phyloP scores from a whole-genome alignment of 345 rosid genomes.

The Erysimum cheiranthoides region DNA sequence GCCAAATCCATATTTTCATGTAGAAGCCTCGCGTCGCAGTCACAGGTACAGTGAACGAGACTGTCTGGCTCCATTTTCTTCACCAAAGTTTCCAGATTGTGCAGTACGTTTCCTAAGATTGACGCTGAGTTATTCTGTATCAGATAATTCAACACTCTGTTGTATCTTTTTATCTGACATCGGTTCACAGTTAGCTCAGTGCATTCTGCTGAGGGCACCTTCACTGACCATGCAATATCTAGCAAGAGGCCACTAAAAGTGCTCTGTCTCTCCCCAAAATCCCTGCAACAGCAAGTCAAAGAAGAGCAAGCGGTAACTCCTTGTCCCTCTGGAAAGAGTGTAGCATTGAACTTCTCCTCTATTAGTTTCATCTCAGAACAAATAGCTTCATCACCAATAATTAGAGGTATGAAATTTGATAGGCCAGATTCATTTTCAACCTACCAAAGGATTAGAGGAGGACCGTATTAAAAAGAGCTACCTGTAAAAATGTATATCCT shows the following conservation, averaged over 20 bases:
- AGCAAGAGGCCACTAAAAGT: constrained; percentile 65
- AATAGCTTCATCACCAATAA: constrained; percentile 69
- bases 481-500: constrained; percentile 8
- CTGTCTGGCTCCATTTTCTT: constrained; percentile 47
- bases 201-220: constrained; percentile 63
- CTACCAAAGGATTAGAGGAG: constrained; percentile 51
- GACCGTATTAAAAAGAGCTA: constrained; percentile 8
- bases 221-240: constrained; percentile 91
- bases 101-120: constrained; percentile 62
- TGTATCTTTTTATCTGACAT: constrained; percentile 71
- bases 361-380: constrained; percentile 78
- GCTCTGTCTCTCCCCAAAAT: constrained; percentile 52
- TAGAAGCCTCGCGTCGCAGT: constrained; percentile 53
- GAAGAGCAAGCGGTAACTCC: constrained; percentile 37
- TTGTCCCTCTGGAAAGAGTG: constrained; percentile 49
- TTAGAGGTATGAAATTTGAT: constrained; percentile 87
- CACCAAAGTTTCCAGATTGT: constrained; percentile 56
- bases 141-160: constrained; percentile 62
- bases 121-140: constrained; percentile 55
- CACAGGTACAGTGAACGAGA: constrained; percentile 43
- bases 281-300: constrained; percentile 51
- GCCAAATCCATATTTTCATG: constrained; percentile 57
- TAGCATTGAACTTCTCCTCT: constrained; percentile 62
- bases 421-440: constrained; percentile 90
- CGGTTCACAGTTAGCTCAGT: constrained; percentile 49